Conservation (phyloP, 2,329 filamentous ascomycete genomes). For the Fusarium sp. region DNA sequence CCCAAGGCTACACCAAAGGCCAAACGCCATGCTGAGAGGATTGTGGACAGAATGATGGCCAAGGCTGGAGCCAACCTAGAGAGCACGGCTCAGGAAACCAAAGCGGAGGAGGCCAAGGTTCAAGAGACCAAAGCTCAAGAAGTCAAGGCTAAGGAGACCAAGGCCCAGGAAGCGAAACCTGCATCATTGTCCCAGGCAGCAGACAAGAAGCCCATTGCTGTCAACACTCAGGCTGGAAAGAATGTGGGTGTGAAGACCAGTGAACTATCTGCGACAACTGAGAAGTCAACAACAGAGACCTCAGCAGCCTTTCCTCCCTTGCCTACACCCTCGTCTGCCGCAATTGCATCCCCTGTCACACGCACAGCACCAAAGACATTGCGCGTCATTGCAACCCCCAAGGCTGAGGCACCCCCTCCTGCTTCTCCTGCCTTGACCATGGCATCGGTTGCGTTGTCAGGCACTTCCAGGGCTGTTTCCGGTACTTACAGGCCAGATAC, state of each 20-base stretch:
- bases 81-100: constrained; percentile 18
- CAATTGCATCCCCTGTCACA: constrained; percentile 60
- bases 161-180: constrained; percentile 24
- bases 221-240: constrained; percentile 63
- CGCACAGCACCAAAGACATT: constrained; percentile 71
- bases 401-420: constrained; percentile 63
- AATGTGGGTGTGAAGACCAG: constrained; percentile 43
- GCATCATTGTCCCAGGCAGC: constrained; percentile 4
- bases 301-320: constrained; percentile 61
- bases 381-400: constrained; percentile 75
- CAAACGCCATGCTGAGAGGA: constrained; percentile 48
- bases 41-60: constrained; percentile 40
- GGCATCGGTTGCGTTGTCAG: constrained; percentile 46
- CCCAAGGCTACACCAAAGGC: constrained; percentile 49
- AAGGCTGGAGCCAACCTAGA: constrained; percentile 28
- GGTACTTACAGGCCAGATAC: constrained; percentile 70
- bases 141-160: constrained; percentile 24
- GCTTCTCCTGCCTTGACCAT: constrained; percentile 46
- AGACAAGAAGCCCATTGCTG: constrained; percentile 50
- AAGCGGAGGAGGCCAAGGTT: constrained; percentile 22
- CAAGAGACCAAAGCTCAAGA: constrained; percentile 34
- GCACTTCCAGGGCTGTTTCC: constrained; percentile 46
- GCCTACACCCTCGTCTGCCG: constrained; percentile 57
- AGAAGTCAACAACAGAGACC: constrained; percentile 47
- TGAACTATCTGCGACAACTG: constrained; percentile 44